phyloP scores from a whole-genome alignment of 1,139 yeast genomes.

The Geotrichum cucujoidarum region DNA sequence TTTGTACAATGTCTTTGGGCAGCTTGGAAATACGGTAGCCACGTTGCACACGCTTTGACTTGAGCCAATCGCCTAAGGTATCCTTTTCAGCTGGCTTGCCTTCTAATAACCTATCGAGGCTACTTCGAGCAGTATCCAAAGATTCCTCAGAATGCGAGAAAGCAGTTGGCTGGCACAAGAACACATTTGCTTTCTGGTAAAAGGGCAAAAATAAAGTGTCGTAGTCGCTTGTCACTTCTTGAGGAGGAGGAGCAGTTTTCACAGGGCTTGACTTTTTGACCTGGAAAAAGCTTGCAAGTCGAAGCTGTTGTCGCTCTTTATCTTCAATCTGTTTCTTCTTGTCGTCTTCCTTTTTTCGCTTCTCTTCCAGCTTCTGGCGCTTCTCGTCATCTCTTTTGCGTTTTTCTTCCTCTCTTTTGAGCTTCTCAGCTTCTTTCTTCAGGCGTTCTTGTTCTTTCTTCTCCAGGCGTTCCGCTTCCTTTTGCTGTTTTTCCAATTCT shows the following conservation, averaged over 20 bases:
- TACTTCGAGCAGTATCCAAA: not conserved
- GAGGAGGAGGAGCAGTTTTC: not conserved
- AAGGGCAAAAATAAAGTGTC: conserved; percentile 16
- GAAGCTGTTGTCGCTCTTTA: conserved; percentile 14
- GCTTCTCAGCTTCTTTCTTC: conserved; percentile 5
- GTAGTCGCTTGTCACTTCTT: conserved; percentile 10
- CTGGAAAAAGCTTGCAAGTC: conserved; percentile 17
- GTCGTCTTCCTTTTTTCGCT: conserved; percentile 13
- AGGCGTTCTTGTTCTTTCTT: conserved; percentile 4
- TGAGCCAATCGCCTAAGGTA: conserved; percentile 10
- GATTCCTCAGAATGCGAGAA: conserved; percentile 4
- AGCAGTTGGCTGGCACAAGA: conserved; percentile 2
- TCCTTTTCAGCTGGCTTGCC: not conserved
- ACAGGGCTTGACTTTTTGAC: conserved; percentile 7
- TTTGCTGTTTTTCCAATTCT: conserved; percentile 4
- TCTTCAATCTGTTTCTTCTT: conserved; percentile 10
- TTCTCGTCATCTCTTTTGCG: conserved; percentile 16
- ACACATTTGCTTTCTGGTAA: conserved; percentile 16
- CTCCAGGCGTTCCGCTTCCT: conserved; percentile 9
- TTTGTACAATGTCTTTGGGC: conserved; percentile 13
- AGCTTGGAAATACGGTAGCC: conserved; percentile 11
- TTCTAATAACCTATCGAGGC: conserved; percentile 2
- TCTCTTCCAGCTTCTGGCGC: conserved; percentile 13
- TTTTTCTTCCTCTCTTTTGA: conserved; percentile 12
- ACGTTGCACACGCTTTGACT: conserved; percentile 12